Evolutionary conservation across 2,329 filamentous ascomycete genomes (phyloP).

Genomic region (Exophiala calicioides): DNA sequence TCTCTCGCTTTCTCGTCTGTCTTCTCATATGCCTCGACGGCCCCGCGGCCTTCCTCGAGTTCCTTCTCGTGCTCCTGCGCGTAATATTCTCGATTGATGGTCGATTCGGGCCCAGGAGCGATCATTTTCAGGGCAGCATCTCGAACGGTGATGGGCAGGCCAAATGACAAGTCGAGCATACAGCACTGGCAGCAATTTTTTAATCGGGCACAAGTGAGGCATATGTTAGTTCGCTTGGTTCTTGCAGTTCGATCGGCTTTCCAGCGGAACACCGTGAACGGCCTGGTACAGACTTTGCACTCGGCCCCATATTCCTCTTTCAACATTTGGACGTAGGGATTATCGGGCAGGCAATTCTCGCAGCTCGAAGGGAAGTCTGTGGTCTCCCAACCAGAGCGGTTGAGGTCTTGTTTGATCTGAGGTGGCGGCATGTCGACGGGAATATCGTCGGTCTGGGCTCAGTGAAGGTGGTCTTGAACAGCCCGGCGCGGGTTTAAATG

Average conservation of each 20-base stretch:
- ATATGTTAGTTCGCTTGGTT: conserved; percentile 92
- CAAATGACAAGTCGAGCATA: conserved; percentile 97
- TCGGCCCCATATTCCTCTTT: conserved; percentile 94
- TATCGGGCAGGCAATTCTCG: conserved; percentile 92
- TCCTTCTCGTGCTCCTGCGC: conserved; percentile 96
- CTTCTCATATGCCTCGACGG: conserved; percentile 89
- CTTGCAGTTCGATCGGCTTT: conserved; percentile 87
- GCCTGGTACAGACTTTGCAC: conserved; percentile 86
- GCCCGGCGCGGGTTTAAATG: not conserved
- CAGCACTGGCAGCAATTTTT: conserved; percentile 99
- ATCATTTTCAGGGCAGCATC: conserved; percentile 98
- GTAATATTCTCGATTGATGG: conserved; percentile 95
- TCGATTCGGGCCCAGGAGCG: conserved; percentile 85
- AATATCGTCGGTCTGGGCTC: not conserved
- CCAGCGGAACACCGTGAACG: conserved; percentile 95
- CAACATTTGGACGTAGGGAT: conserved; percentile 97
- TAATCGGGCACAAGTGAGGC: conserved; percentile 90
- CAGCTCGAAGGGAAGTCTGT: conserved; percentile 55
- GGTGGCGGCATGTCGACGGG: conserved; percentile 64
- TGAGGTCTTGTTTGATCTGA: conserved; percentile 94
- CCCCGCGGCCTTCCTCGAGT: conserved; percentile 85
- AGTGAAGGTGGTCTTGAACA: not conserved
- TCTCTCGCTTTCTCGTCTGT: conserved; percentile 96
- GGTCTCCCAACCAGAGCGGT: conserved; percentile 93
- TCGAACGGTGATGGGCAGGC: conserved; percentile 88